Evolutionary conservation across 2,329 filamentous ascomycete species (phyloP), one percentile per base, ranked within the genome.

Genomic region (Pleoardoris graminearum): DNA sequence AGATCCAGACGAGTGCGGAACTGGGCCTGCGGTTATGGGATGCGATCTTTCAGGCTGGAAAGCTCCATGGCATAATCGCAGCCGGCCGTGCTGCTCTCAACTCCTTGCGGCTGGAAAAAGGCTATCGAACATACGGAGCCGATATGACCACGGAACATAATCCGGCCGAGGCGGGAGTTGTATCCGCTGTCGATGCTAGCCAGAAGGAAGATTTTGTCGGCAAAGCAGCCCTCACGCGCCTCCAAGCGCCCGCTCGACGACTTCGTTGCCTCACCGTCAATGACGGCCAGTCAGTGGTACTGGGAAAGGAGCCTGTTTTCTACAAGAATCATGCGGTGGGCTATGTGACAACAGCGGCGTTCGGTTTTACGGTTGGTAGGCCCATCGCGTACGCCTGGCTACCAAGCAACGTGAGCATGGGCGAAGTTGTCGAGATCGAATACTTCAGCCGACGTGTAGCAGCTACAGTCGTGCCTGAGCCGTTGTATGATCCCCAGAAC

Each of bases 231-330:
- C 62, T 86, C 7, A 68, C 76, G 55, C 70, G 70, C 0, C 72
- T 73, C 0, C 73, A 68, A 4, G 69, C 71, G 1, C 60, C 63
- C 0, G 57, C 65, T 0, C 70, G 71, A 17, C 58, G 74, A 46
- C 59, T 81, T 4, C 76, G 81, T 1, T 82, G 80, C 50, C 66
- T 87, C 1, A 81, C 78, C 0, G 61, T 86, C 25, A 76, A 85
- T 35, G 82, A 87, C 53, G 79, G 81, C 0, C 68, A 65, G 4
- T 85, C 83, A 0, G 73, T 86, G 57, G 76, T 85, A 0, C 67
- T 87, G 1, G 84, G 84, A 5, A 86, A 86, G 61, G 84, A 87
- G 63, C 84, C 85, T 0, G 82, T 87, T 0, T 85, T 79, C 49
- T 57, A 76, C 12, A 64, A 77, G 2, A 78, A 77, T 7, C 68